These are phyloP conservation scores for Sugiyamaella novakii DNA, from an alignment of 1,139 yeast species.

Conservation along the genomic window DNA sequence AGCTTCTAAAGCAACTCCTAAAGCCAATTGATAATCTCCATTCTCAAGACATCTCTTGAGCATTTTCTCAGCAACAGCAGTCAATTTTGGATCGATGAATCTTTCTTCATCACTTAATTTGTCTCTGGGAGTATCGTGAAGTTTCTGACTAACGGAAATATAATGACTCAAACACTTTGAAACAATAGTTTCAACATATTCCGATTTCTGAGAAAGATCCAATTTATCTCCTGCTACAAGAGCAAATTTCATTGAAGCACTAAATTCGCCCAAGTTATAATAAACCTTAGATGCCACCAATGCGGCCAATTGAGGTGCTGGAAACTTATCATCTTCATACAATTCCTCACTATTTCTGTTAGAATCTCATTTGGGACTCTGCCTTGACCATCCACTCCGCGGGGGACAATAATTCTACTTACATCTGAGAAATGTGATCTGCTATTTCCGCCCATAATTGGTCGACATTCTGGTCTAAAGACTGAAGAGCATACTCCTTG, in stretches of 20 bases:
- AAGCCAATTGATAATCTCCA: constrained; percentile 76
- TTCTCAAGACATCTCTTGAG: constrained; percentile 71
- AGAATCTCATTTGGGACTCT: no score
- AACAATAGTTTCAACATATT: constrained; percentile 89
- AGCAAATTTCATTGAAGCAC: constrained; percentile 85
- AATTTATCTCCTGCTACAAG: constrained; percentile 82
- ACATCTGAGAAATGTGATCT: constrained; percentile 74
- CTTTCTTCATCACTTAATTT: constrained; percentile 28
- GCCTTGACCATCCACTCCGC: no score
- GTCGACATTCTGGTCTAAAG: constrained; percentile 81
- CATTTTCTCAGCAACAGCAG: constrained; percentile 81
- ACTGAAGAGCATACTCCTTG: constrained; percentile 80
- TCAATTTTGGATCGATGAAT: constrained; percentile 62
- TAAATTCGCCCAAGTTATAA: constrained; percentile 93
- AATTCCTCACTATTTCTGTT: constrained; percentile 62
- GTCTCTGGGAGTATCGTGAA: constrained; percentile 47
- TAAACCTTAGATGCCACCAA: constrained; percentile 91
- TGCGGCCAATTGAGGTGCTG: constrained; percentile 83
- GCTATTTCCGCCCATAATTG: constrained; percentile 98
- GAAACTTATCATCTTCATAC: constrained; percentile 80
- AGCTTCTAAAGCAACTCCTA: constrained; percentile 90
- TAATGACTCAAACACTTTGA: constrained; percentile 89
- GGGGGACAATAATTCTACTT: no score
- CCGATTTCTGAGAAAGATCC: constrained; percentile 71
- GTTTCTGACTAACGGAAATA: constrained; percentile 62